These are phyloP conservation scores for Aspergillus sp. DNA, from an alignment of 2,329 filamentous ascomycete species.

Conservation along the genomic window DNA sequence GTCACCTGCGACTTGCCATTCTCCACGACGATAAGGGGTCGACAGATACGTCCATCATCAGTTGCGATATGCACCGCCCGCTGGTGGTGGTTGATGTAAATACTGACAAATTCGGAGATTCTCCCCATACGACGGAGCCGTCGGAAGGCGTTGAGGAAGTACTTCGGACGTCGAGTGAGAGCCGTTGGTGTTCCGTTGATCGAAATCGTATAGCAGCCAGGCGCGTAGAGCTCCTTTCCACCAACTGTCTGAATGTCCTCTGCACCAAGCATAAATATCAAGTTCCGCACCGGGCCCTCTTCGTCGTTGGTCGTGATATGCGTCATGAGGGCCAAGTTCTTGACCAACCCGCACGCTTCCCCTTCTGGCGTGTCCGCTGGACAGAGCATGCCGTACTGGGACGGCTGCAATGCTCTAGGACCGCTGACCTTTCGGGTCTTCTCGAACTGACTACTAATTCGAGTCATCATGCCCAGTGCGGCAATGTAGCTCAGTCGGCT, in stretches of 20 bases:
- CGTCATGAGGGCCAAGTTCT: slow-evolving; percentile 97
- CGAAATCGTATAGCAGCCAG: slow-evolving; percentile 81
- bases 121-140: slow-evolving; percentile 79
- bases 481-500: slow-evolving; percentile 94
- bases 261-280: slow-evolving; percentile 78
- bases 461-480: slow-evolving; percentile 98
- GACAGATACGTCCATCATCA: slow-evolving; percentile 92
- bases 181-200: slow-evolving; percentile 94
- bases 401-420: slow-evolving; percentile 89
- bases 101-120: slow-evolving; percentile 92
- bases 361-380: slow-evolving; percentile 96
- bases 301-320: slow-evolving; percentile 97
- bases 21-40: slow-evolving; percentile 91
- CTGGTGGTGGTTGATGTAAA: slow-evolving; percentile 91
- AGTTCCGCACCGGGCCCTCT: slow-evolving; percentile 77
- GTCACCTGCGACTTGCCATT: slow-evolving; percentile 75
- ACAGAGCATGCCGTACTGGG: slow-evolving; percentile 97
- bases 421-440: slow-evolving; percentile 96
- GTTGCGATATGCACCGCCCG: slow-evolving; percentile 90
- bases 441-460: slow-evolving; percentile 96
- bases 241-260: slow-evolving; percentile 72
- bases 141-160: slow-evolving; percentile 77
- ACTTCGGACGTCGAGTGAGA: slow-evolving; percentile 74
- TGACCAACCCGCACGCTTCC: slow-evolving; percentile 94
- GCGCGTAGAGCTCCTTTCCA: slow-evolving; percentile 77